Percentiles rank a stretch among this genome's conserved stretches.
Evolutionary conservation across 73 alveolate genomes (phyloP).

Genomic region (Stentor coeruleus): DNA sequence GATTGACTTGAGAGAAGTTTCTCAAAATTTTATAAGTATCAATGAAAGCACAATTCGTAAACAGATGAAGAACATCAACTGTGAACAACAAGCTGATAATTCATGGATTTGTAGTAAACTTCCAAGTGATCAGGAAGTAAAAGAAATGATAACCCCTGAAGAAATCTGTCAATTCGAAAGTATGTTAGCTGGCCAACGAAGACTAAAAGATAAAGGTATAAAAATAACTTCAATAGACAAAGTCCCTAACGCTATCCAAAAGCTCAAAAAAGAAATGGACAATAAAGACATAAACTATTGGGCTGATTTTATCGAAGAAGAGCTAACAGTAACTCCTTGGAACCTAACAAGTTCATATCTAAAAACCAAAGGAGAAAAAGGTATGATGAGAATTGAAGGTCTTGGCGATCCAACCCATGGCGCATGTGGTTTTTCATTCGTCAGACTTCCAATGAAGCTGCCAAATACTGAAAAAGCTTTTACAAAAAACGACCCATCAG

Average conservation of each 20-base stretch:
- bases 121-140: slow-evolving; percentile 62
- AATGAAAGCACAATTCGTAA: slow-evolving; percentile 84
- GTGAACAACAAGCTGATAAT: slow-evolving; percentile 72
- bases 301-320: slow-evolving; percentile 92
- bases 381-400: slow-evolving; percentile 92
- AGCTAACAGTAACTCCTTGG: slow-evolving; percentile 96
- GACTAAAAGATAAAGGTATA: slow-evolving; percentile 88
- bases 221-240: slow-evolving; percentile 83
- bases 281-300: slow-evolving; percentile 51
- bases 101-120: slow-evolving; percentile 58
- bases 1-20: slow-evolving; percentile 65
- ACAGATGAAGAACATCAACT: slow-evolving; percentile 76
- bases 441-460: slow-evolving; percentile 77
- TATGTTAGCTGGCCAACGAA: slow-evolving; percentile 85
- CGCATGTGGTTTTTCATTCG: slow-evolving; percentile 92
- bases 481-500: slow-evolving; percentile 58
- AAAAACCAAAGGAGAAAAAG: slow-evolving; percentile 72
- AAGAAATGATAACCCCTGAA: slow-evolving; percentile 80
- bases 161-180: slow-evolving; percentile 93
- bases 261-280: slow-evolving; percentile 69
- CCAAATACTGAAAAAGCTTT: slow-evolving; percentile 54
- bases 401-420: slow-evolving; percentile 98
- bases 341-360: slow-evolving; percentile 78
- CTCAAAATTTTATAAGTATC: slow-evolving; percentile 59
- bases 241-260: slow-evolving; percentile 85